Base-by-base conservation (phyloP, 202 grass and related monocot genomes). In the Panicum hallii region DNA sequence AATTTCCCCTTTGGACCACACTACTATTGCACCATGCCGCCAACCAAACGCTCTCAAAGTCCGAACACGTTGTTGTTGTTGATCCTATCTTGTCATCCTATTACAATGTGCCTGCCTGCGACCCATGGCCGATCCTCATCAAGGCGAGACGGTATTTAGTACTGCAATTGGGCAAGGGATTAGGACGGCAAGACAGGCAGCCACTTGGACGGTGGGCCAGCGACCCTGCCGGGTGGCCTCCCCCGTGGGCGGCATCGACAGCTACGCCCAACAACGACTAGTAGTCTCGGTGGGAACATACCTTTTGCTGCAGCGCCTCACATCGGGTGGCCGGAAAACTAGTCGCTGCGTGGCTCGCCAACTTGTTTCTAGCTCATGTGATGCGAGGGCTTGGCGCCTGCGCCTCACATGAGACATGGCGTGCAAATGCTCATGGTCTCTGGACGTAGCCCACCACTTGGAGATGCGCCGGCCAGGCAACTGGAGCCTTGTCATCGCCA, bases 181-280 rank as follows among this genome's bases (percentile, higher is more conserved):
- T 57, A 66, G 67, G 74, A 79, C 67, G 13, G 67, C 67, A 46
- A 60, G 5, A 1, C 32, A 3, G 45, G 79, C 40, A 72, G 86
- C 66, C 77, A 76, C 70, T 85, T 69, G 82, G 49, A 8, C 64
- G 30, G 90, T 77, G 79, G 90, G 85, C 2, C 75, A 90, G 22
- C 84, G 40, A 2, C 83, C 8, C 79, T 94, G 92, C 50, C 83
- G 89, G 87, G 67, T 49, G 87, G 93, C 82, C 87, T 88, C 93
- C 85, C 77, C 57, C 60, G 70, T 86, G 90, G 93, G 15, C 85
- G 63, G 82, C 90, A 94, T 23, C 38, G 90, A 90, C 88, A 89
- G 64, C 82, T 83, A 92, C 82, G 62, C 86, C 70, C 89, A 72
- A 81, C 26, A 26, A 41, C 70, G 11, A 76, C 89, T 69, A 30